Percentiles rank a stretch among this genome's conserved stretches.
Evolutionary conservation across 139 green algal species (phyloP).

Genomic region (Raphidocelis subcapitata): DNA sequence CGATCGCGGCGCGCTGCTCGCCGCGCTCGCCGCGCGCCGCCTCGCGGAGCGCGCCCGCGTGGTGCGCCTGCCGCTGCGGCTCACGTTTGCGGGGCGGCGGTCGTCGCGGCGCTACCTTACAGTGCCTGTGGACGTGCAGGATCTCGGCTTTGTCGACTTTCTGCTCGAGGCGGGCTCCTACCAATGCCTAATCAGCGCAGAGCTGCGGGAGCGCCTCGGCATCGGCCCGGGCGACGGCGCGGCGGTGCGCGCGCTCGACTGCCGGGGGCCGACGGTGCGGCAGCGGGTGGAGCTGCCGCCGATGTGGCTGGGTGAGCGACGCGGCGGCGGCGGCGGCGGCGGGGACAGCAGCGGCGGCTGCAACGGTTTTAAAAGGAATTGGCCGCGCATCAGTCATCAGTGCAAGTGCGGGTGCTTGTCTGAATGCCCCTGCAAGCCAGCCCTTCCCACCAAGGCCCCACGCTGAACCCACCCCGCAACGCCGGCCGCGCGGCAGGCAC

Average conservation of each 20-base stretch:
- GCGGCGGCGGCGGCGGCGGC: too few species aligned
- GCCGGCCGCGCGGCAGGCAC: too few species aligned
- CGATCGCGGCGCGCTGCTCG: background rate
- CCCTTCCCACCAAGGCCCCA: too few species aligned
- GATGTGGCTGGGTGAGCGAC: slow-evolving; percentile 3
- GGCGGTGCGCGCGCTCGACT: background rate
- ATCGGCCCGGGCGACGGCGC: slow-evolving; percentile 18
- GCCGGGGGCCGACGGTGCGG: background rate
- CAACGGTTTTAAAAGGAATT: too few species aligned
- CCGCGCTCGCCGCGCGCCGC: slow-evolving; percentile 1
- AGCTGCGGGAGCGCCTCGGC: slow-evolving; percentile 6
- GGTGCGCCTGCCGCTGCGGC: slow-evolving; percentile 18
- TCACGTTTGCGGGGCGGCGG: slow-evolving; percentile 8
- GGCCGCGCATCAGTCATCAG: too few species aligned
- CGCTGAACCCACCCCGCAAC: too few species aligned
- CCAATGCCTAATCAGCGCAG: background rate
- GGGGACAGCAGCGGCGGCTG: too few species aligned
- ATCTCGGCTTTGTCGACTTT: slow-evolving; percentile 22
- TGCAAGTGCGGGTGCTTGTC: too few species aligned
- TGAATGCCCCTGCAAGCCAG: too few species aligned
- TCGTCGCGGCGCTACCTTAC: slow-evolving; percentile 18
- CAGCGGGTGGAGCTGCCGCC: background rate
- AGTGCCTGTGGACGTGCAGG: slow-evolving; percentile 19
- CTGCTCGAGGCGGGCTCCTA: slow-evolving; percentile 14
- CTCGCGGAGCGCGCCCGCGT: slow-evolving; percentile 15